Percentiles rank a stretch among this genome's conserved stretches.
phyloP scores from a whole-genome alignment of 2,329 filamentous ascomycete species.

The Aspergillus jensenii region DNA sequence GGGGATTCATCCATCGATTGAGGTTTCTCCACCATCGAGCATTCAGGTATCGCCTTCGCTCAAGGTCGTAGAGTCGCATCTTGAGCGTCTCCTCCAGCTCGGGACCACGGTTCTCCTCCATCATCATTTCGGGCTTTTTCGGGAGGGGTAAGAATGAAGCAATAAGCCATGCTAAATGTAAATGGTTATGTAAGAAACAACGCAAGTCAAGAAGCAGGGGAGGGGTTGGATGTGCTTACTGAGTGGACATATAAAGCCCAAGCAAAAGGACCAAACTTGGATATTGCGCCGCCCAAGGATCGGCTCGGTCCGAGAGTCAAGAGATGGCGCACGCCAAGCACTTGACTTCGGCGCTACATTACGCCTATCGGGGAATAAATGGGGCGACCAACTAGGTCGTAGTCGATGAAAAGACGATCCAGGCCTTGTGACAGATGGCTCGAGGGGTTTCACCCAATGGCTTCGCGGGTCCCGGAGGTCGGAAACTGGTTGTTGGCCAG shows the following conservation, averaged over 20 bases:
- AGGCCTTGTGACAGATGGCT: slow-evolving; percentile 20
- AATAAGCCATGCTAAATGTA: slow-evolving; percentile 69
- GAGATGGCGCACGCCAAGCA: slow-evolving; percentile 72
- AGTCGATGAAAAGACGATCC: slow-evolving; percentile 41
- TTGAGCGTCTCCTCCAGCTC: slow-evolving; percentile 47
- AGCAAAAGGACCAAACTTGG: slow-evolving; percentile 71
- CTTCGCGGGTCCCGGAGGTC: slow-evolving; percentile 44
- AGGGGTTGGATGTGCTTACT: slow-evolving; percentile 47
- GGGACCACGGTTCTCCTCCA: slow-evolving; percentile 51
- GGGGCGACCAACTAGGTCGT: slow-evolving; percentile 71
- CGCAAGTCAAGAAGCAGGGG: background rate
- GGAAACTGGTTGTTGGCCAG: slow-evolving; percentile 8
- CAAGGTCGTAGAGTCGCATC: slow-evolving; percentile 44
- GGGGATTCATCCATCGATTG: slow-evolving; percentile 60
- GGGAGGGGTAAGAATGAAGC: slow-evolving; percentile 74
- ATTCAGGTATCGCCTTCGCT: slow-evolving; percentile 55
- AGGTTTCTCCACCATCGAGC: slow-evolving; percentile 65
- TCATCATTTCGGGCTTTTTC: slow-evolving; percentile 49
- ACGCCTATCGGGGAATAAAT: slow-evolving; percentile 65
- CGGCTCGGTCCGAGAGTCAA: slow-evolving; percentile 64
- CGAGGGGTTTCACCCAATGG: slow-evolving; percentile 41
- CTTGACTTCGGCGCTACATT: slow-evolving; percentile 54
- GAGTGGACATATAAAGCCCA: slow-evolving; percentile 76
- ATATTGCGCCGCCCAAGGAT: slow-evolving; percentile 67
- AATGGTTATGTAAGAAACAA: slow-evolving; percentile 11